Evolutionary conservation across 1,284 basidiomycete genomes (phyloP), one percentile per base, ranked within the genome.

Genomic region (Tilletia setariae): DNA sequence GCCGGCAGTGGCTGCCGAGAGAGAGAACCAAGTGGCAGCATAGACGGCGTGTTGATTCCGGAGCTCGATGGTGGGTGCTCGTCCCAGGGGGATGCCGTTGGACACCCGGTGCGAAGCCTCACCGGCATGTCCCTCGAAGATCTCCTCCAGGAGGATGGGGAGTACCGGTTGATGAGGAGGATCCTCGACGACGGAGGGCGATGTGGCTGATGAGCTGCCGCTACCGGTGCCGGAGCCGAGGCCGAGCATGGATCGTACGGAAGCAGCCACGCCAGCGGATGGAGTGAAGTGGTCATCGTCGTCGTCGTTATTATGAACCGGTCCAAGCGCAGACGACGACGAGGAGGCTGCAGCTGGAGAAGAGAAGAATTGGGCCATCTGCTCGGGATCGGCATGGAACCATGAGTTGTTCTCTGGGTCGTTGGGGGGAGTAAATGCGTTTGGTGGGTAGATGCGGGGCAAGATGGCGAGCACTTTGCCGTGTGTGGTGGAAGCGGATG

Each of bases 31-130:
- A 13, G 95, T 99, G 21, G 91, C 88, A 6, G 95, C 92, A 83
- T 99, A 99, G 6, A 93, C 94, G 9, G 93, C 87, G 85, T 99
- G 95, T 67, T 93, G 89, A 83, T 99, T 98, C 51, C 96, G 87
- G 64, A 99, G 84, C 79, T 98, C 93, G 53, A 98, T 90, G 2
- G 88, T 88, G 1, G 93, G 88, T 28, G 90, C 84, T 65, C 93
- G 88, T 32, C 96, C 95, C 47, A 98, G 86, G 0, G 95, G 96
- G 49, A 90, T 85, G 40, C 94, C 95, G 70, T 88, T 88, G 6
- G 86, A 84, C 44, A 95, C 82, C 67, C 88, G 86, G 44, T 86
- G 84, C 16, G 87, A 83, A 46, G 89, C 90, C 75, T 94, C 87
- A 64, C 89, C 88, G 59, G 88, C 86, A 78, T 91, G 87, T 67